These are phyloP conservation scores for Coffea eugenioides DNA, from an alignment of 257 asterid genomes.

Conservation along the genomic window DNA sequence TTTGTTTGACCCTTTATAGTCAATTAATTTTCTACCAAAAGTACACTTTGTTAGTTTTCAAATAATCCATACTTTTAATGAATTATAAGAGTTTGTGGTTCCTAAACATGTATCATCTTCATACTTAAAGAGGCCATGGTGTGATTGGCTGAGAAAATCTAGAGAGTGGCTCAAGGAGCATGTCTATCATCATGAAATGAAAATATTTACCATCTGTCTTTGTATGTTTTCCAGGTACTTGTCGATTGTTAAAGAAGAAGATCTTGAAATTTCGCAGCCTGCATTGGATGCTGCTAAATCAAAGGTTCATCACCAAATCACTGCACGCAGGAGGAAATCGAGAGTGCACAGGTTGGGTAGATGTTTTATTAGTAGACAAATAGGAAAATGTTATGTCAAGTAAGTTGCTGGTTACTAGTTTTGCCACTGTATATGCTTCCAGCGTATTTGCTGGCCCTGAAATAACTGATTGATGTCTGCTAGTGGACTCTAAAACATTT, in stretches of 20 bases:
- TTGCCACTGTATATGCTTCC: background rate
- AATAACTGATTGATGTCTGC: background rate
- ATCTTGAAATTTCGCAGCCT: slow-evolving; percentile 84
- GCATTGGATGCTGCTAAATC: slow-evolving; percentile 64
- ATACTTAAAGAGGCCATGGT: background rate
- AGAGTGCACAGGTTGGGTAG: slow-evolving; percentile 71
- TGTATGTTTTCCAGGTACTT: slow-evolving; percentile 50
- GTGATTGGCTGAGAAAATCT: background rate
- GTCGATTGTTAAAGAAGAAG: slow-evolving; percentile 66
- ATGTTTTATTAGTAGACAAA: background rate
- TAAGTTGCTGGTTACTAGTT: background rate
- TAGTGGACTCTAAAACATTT: background rate
- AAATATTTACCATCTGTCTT: background rate
- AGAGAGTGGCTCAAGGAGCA: background rate
- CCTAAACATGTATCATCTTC: background rate
- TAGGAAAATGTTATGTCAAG: background rate
- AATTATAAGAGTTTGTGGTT: background rate
- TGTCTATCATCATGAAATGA: background rate
- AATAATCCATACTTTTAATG: too few relatives aligned
- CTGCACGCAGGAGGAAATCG: slow-evolving; percentile 53
- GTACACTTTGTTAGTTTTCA: background rate
- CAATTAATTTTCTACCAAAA: background rate
- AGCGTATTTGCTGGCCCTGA: background rate
- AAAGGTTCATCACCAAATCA: slow-evolving; percentile 68
- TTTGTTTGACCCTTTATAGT: background rate